Base-by-base conservation (phyloP, 148 eudicot genomes). In the Camellia lanceoleosa region DNA sequence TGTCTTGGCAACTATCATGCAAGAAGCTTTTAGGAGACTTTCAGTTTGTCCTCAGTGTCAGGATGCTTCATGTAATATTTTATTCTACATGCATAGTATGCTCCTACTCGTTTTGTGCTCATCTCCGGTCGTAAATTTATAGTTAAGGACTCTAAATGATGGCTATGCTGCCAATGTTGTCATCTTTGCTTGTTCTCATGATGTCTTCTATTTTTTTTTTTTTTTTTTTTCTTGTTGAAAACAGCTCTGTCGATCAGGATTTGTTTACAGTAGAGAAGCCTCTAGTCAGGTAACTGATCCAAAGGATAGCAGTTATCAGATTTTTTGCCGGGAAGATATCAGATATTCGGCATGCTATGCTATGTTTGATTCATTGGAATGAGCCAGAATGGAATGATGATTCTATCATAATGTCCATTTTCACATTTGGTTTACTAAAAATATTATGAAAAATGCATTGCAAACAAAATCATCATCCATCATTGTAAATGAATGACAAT, bases 311-410 rank as follows among this genome's bases (percentile, higher is more conserved):
- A 52, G 16, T 77, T 5, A 3, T 19, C 16, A 30, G 80, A 43
- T 51, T 49, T 73, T 13, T 47, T 3, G 18, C 60, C 30, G 38
- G 51, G 73, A 52, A 49, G 42, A 19, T 1, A 30, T 49, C 71
- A 20, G 62, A 66, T 77, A 59, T 38, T 62, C 18, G 59, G 73
- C 79, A 51, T 66, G 72, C 66, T 67, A 30, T 30, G 38, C 38
- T 30, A 30, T 1, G 38, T 30, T 30, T 30, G 38, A 30, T 30
- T 30, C 38, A 30, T 30, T 30, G 38, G 38, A 30, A 30, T 30
- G 38, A 30, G 38, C 38, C 38, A 30, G 38, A 30, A 30, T 30
- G 38, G 38, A 30, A 30, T 30, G 1, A 30, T 30, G 38, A 30
- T 30, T 30, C 1, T 1, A 30, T 30, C 38, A 1, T 30, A 30